A percentile compares a stretch with the other conserved stretches of the same genome.
Evolutionary conservation across 768 basidiomycete genomes (phyloP).

Genomic region (Pulveroboletus sp.): DNA sequence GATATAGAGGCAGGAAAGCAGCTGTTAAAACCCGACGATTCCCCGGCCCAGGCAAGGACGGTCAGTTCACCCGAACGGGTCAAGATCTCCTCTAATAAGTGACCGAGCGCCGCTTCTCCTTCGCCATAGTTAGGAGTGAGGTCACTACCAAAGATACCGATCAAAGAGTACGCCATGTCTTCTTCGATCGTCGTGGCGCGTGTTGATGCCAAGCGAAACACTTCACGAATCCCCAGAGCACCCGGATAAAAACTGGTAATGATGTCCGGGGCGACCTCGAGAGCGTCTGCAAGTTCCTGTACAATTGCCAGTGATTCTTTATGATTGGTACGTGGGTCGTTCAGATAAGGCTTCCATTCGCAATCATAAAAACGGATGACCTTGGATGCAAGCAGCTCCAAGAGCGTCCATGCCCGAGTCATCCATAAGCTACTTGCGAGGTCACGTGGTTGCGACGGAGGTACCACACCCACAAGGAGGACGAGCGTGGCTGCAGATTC

Average conservation of each 20-base stretch:
- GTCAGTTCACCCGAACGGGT: constrained; percentile 3
- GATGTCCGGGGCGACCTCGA: constrained; percentile 5
- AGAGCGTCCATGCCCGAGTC: constrained; percentile 12
- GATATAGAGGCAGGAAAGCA: constrained; percentile 2
- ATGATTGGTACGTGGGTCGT: constrained; percentile 3
- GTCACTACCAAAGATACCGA: constrained; percentile 4
- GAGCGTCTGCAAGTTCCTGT: constrained; percentile 3
- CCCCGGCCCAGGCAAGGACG: constrained; percentile 6
- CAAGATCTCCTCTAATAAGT: constrained; percentile 7
- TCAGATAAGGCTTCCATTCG: constrained; percentile 12
- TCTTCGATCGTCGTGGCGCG: constrained; percentile 6
- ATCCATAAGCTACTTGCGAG: constrained; percentile 7
- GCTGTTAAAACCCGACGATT: constrained; percentile 6
- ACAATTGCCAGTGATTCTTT: constrained; percentile 8
- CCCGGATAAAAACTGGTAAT: constrained; percentile 6
- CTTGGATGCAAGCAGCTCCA: constrained; percentile 11
- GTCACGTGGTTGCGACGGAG: constrained; percentile 4
- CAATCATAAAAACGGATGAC: constrained; percentile 10
- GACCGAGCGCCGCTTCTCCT: constrained; percentile 9
- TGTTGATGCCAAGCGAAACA: constrained; percentile 9
- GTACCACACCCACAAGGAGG: constrained; percentile 1
- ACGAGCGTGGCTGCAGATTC: constrained; percentile 3
- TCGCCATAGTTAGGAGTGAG: constrained; percentile 8
- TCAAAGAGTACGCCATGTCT: constrained; percentile 8
- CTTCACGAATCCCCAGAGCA: neutral